Conservation (phyloP, 306 rosid species). For the Cucurbita pepo region DNA sequence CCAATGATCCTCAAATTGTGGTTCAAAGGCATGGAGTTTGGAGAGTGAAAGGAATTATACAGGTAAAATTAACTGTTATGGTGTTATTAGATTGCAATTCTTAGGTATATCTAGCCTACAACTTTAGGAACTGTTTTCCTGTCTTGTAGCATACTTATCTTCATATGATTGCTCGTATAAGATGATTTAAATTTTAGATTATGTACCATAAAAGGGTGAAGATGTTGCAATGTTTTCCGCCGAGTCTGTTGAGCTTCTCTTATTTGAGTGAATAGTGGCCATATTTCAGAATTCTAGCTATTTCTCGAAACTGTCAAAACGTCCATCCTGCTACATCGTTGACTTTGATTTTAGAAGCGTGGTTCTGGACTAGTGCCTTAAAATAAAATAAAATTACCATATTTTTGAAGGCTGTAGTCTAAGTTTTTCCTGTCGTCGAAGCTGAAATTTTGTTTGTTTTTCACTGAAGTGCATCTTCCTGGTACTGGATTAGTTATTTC, state of each 20-base stretch:
- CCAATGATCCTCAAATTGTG: conserved; percentile 68
- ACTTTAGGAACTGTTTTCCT: neutral
- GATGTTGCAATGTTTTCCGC: neutral
- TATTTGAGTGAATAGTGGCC: neutral
- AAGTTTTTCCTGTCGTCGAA: neutral
- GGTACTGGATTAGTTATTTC: neutral
- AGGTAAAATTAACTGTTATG: conserved; percentile 26
- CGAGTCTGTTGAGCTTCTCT: neutral
- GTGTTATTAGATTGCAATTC: neutral
- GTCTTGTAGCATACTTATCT: neutral
- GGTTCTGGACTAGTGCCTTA: neutral
- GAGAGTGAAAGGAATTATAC: conserved; percentile 95
- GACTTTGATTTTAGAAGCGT: too few species aligned
- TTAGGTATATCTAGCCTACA: neutral
- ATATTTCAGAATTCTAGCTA: neutral
- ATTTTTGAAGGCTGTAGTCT: neutral
- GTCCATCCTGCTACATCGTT: neutral
- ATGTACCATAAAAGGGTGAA: neutral
- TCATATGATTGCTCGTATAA: neutral
- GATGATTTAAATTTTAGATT: neutral
- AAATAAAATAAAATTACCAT: neutral
- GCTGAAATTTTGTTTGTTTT: neutral
- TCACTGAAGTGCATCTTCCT: neutral
- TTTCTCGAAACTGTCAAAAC: neutral
- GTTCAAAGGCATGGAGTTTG: conserved; percentile 78